Base-by-base conservation (phyloP, 176 grass and related monocot species). In the Hordeum marinum region DNA sequence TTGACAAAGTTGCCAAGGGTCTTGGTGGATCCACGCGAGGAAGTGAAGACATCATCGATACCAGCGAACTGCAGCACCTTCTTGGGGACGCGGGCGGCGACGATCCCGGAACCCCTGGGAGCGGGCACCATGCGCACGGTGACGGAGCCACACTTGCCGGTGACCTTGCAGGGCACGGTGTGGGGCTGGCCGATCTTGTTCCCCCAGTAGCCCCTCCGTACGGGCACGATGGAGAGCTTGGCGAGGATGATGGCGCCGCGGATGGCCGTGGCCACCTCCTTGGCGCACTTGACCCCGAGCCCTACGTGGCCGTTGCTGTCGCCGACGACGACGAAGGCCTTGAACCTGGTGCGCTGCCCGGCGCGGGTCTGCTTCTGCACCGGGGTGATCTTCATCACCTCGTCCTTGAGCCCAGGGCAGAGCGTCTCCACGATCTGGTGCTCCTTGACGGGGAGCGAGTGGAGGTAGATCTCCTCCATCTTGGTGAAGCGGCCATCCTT, bases 1-100 rank as follows among this genome's bases (percentile, higher is more conserved):
- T 97, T 97, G 31, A 97, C 94, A 78, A 97, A 97, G 87, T 97
- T 97, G 48, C 94, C 94, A 57, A 97, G 94, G 79, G 91, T 97
- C 85, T 94, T 97, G n/a, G 94, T 97, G 78, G 94, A 97, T 64
- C 94, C 94, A 81, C 94, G 91, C 1, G 94, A 97, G 0, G 91
- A 86, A 62, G 91, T 97, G 79, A 97, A 97, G 72, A 97, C 94
- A 79, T 97, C 94, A 59, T 97, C 94, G 11, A 97, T 97, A 5
- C 94, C 94, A 5, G 94, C 91, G 21, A 97, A 97, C 79, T 97
- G 94, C 29, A 97, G 89, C 12, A 97, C 94, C 89, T 97, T 97
- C 87, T 97, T 97, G 24, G 94, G 94, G 21, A 97, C 94, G 25
- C 94, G 91, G 0, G 91, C 94, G 2, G 94, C 94, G 20, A 97